These are phyloP conservation scores for Termitomyces sp. DNA, from an alignment of 768 basidiomycete genomes.

Conservation along the genomic window DNA sequence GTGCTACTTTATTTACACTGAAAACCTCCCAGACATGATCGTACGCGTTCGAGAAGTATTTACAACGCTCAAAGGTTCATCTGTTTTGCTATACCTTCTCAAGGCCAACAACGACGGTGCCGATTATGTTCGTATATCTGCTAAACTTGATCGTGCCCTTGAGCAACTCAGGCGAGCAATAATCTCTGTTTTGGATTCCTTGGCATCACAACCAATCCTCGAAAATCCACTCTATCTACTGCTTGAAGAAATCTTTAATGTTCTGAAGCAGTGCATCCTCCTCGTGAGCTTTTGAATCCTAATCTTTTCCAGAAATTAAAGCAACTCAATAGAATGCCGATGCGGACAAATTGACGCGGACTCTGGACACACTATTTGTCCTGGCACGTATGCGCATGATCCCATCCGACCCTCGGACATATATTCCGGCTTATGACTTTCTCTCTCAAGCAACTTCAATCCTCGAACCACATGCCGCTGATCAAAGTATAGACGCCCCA, in stretches of 20 bases:
- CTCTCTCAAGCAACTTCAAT: conserved; percentile 39
- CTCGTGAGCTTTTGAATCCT: conserved; percentile 19
- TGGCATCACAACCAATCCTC: background rate
- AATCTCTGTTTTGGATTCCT: conserved; percentile 40
- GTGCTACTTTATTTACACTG: background rate
- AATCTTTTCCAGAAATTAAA: conserved; percentile 10
- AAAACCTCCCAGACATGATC: conserved; percentile 7
- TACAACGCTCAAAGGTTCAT: conserved; percentile 12
- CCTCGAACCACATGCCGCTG: conserved; percentile 20
- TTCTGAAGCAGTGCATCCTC: conserved; percentile 21
- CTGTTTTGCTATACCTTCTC: conserved; percentile 13
- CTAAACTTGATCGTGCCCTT: conserved; percentile 56
- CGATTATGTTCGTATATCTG: conserved; percentile 33
- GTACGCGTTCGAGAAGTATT: conserved; percentile 18
- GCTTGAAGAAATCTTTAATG: conserved; percentile 29
- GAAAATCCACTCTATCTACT: conserved; percentile 20
- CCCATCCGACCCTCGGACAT: conserved; percentile 38
- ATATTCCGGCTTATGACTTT: conserved; percentile 39
- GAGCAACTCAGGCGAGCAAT: conserved; percentile 53
- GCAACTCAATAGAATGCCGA: conserved; percentile 16
- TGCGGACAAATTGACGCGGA: conserved; percentile 34
- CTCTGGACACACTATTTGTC: conserved; percentile 51
- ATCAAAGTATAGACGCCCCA: conserved; percentile 27
- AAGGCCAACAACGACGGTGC: conserved; percentile 18
- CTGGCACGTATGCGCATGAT: conserved; percentile 43